Percentiles rank a stretch among this genome's conserved stretches.
phyloP scores from a whole-genome alignment of 768 basidiomycete genomes.

The Calocera viscosa region DNA sequence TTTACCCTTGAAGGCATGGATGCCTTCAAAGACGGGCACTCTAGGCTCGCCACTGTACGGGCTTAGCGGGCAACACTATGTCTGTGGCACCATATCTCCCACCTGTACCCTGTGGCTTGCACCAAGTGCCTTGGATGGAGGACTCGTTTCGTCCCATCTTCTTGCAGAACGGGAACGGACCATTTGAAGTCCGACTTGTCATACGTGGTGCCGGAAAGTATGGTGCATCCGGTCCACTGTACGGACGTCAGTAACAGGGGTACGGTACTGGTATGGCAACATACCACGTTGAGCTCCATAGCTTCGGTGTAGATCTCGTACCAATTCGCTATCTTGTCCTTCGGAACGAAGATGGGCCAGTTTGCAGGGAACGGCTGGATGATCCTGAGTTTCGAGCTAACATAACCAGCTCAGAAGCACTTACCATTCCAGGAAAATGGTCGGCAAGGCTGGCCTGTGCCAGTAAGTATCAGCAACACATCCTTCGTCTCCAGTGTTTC shows the following conservation, averaged over 20 bases:
- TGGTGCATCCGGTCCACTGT: conserved; percentile 5
- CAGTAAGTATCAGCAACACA: neutral
- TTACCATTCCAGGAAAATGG: conserved; percentile 5
- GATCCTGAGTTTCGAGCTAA: neutral
- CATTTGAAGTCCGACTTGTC: neutral
- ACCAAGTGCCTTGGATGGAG: conserved; percentile 9
- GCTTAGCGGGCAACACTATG: neutral
- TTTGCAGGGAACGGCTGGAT: neutral
- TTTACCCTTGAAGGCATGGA: conserved; percentile 12
- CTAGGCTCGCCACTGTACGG: neutral
- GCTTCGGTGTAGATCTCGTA: conserved; percentile 10
- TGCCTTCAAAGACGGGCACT: conserved; percentile 8
- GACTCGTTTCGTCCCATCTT: neutral
- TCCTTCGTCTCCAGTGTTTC: neutral
- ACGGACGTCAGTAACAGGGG: neutral
- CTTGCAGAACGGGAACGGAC: neutral
- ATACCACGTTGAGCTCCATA: neutral
- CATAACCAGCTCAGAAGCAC: neutral
- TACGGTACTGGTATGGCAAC: neutral
- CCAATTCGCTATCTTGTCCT: conserved; percentile 10
- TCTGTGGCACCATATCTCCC: neutral
- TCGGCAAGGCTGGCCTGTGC: conserved; percentile 5
- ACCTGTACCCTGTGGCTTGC: conserved; percentile 13
- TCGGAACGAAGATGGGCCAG: conserved; percentile 2
- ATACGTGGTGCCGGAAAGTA: neutral